These are phyloP conservation scores for Croton setiger DNA, from an alignment of 441 rosid species.

Conservation along the genomic window DNA sequence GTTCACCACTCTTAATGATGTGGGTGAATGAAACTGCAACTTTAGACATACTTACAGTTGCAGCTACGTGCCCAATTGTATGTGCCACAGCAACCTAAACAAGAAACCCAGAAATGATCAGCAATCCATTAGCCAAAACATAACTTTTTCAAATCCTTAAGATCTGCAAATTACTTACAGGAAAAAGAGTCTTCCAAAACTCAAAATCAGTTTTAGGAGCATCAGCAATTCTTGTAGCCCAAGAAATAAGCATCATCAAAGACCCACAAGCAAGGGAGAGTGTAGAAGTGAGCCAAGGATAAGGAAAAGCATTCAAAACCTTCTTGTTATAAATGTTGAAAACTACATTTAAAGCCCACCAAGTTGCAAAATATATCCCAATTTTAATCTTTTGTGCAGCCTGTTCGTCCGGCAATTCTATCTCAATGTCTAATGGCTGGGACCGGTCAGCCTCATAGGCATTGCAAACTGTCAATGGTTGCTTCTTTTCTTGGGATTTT, in stretches of 20 bases:
- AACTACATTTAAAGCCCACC: conserved; percentile 97
- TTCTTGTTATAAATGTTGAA: conserved; percentile 96
- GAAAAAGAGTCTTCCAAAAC: conserved; percentile 84
- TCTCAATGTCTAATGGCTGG: conserved; percentile 51
- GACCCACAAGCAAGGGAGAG: conserved; percentile 91
- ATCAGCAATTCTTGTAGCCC: conserved; percentile 79
- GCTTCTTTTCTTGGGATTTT: conserved; percentile 23
- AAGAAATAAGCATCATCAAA: conserved; percentile 84
- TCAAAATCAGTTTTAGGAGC: conserved; percentile 83
- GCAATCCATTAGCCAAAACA: not conserved
- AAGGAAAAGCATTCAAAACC: conserved; percentile 93
- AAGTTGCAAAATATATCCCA: conserved; percentile 79
- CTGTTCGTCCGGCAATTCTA: conserved; percentile 45
- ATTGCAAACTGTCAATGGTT: conserved; percentile 30
- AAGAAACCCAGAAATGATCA: conserved; percentile 9
- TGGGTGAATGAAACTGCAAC: conserved; percentile 96
- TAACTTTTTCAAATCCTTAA: not conserved
- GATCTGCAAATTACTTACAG: conserved; percentile 36
- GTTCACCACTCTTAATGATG: conserved; percentile 92
- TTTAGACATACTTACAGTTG: conserved; percentile 95
- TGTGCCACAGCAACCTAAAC: conserved; percentile 89
- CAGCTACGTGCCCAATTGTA: conserved; percentile 96
- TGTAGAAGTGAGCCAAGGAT: conserved; percentile 92
- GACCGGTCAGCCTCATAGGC: conserved; percentile 71
- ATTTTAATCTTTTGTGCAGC: conserved; percentile 59